Percentiles rank a stretch among this genome's conserved stretches.
phyloP scores from a whole-genome alignment of 371 early-diverging fungal genomes.

The Massospora cicadina region DNA sequence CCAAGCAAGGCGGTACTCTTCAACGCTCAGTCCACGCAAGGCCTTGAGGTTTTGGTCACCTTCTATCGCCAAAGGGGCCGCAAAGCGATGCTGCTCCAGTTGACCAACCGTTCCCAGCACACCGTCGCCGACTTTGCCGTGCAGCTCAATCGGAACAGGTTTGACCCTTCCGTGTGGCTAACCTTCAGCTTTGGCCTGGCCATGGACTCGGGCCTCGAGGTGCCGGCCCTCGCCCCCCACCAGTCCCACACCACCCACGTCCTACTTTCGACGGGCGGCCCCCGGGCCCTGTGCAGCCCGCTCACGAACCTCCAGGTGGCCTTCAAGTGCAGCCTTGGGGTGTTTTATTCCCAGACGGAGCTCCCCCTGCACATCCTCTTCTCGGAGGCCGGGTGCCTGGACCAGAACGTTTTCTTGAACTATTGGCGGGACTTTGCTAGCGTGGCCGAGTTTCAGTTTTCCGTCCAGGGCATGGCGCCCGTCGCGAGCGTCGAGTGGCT shows the following conservation, averaged over 20 bases:
- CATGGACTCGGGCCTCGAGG: not conserved
- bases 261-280: not conserved
- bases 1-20: not conserved
- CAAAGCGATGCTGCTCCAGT: not conserved
- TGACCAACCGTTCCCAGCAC: not conserved
- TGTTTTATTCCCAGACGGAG: constrained; percentile 3
- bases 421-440: not conserved
- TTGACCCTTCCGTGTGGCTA: not conserved
- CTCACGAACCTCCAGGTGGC: constrained; percentile 1
- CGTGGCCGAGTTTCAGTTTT: not conserved
- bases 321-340: constrained; percentile 5
- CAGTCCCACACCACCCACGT: not conserved
- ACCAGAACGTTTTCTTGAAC: constrained; percentile 1
- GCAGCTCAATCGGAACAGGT: constrained; percentile 7
- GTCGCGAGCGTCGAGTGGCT: not conserved
- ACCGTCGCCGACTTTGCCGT: constrained; percentile 5
- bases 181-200: constrained; percentile 6
- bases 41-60: constrained; percentile 1
- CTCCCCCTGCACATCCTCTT: constrained; percentile 5
- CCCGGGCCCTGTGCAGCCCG: not conserved
- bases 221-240: not conserved
- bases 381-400: not conserved
- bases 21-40: constrained; percentile 1
- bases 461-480: not conserved
- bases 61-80: not conserved